Evolutionary conservation across 179 eudicot genomes (phyloP).

Genomic region (Pouteria campechiana): DNA sequence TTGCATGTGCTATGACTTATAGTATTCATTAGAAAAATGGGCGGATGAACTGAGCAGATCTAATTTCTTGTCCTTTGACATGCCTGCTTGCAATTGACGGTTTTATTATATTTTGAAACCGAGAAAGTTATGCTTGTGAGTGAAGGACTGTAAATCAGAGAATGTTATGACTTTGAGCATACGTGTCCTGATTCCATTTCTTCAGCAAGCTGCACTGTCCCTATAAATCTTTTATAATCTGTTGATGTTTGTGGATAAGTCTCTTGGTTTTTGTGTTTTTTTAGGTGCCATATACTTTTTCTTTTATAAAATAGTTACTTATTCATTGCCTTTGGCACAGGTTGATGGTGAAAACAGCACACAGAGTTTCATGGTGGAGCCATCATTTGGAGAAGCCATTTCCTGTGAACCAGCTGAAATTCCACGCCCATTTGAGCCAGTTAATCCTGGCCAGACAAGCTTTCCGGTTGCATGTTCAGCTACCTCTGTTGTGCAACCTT

Average conservation of each 20-base stretch:
- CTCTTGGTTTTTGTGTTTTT: not conserved
- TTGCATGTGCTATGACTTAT: no score
- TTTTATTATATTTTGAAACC: no score
- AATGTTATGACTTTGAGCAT: no score
- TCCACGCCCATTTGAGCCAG: constrained; percentile 5
- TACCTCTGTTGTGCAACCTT: constrained; percentile 3
- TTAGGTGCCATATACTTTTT: not conserved
- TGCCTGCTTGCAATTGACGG: no score
- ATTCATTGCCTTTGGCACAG: constrained; percentile 7
- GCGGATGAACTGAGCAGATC: no score
- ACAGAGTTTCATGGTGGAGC: constrained; percentile 3
- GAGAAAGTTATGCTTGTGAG: no score
- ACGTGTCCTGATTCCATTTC: no score
- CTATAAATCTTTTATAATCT: constrained; percentile 14
- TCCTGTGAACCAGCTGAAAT: constrained; percentile 3
- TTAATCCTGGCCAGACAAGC: not conserved
- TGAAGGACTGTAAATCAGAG: no score
- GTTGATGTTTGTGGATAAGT: not conserved
- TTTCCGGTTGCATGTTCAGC: constrained; percentile 1
- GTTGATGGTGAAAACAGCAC: constrained; percentile 16
- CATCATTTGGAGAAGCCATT: constrained; percentile 5
- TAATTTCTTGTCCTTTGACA: no score
- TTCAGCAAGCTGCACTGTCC: constrained; percentile 15
- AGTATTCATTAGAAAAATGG: no score
- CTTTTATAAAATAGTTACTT: not conserved